Evolutionary conservation across 1,284 basidiomycete genomes (phyloP).

Genomic region (Cryptococcus hybrid): DNA sequence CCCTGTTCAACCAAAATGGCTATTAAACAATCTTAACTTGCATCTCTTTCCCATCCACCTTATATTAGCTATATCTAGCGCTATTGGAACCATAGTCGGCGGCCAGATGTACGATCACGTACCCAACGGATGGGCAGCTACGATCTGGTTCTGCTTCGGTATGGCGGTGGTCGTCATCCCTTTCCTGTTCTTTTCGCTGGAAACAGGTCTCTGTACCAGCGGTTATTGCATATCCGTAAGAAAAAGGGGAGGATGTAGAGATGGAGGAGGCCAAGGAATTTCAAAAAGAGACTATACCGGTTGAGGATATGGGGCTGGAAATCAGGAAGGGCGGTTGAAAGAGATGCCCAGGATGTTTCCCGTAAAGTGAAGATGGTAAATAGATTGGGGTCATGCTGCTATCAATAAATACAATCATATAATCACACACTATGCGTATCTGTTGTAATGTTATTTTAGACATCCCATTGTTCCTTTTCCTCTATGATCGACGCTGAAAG

Average conservation of each 20-base stretch:
- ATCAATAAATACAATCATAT: too few species aligned
- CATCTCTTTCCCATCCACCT: neutral
- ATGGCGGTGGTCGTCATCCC: slow-evolving; percentile 9
- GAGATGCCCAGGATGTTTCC: neutral
- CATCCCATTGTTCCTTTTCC: too few species aligned
- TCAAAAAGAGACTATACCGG: neutral
- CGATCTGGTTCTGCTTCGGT: slow-evolving; percentile 30
- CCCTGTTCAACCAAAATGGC: neutral
- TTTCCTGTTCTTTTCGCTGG: slow-evolving; percentile 15
- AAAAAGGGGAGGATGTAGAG: neutral
- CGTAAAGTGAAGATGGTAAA: slow-evolving; percentile 25
- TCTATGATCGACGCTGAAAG: too few species aligned
- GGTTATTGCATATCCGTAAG: slow-evolving; percentile 4
- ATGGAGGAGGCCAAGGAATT: neutral
- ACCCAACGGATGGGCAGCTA: slow-evolving; percentile 32
- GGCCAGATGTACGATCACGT: slow-evolving; percentile 46
- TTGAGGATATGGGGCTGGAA: slow-evolving; percentile 16
- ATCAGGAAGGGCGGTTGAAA: neutral
- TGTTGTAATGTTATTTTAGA: too few species aligned
- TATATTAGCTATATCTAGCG: slow-evolving; percentile 24
- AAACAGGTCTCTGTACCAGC: slow-evolving; percentile 8
- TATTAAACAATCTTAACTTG: neutral
- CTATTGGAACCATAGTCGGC: slow-evolving; percentile 38
- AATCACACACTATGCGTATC: slow-evolving; percentile 1
- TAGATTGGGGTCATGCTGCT: slow-evolving; percentile 16